Percentiles rank a stretch among this genome's conserved stretches.
These are phyloP conservation scores for Filobasidium floriforme DNA, from an alignment of 768 basidiomycete species.

Conservation along the genomic window DNA sequence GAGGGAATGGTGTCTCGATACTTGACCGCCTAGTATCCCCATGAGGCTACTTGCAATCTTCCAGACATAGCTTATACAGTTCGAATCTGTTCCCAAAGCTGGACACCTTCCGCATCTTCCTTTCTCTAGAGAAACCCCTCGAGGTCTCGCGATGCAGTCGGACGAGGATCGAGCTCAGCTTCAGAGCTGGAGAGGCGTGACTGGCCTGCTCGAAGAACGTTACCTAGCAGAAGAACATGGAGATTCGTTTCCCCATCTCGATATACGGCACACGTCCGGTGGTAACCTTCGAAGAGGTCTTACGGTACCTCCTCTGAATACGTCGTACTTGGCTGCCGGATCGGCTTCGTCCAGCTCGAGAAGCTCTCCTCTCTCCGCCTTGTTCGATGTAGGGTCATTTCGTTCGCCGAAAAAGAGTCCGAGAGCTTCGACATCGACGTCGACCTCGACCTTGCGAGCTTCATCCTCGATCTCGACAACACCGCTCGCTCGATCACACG, in stretches of 20 bases:
- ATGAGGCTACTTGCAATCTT: too few species aligned
- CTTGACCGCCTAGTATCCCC: too few species aligned
- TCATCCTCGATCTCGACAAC: neutral
- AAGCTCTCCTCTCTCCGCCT: too few species aligned
- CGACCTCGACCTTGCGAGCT: neutral
- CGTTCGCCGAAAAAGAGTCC: too few species aligned
- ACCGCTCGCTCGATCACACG: neutral
- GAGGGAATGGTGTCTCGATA: too few species aligned
- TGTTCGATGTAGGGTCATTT: too few species aligned
- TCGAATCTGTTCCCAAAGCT: too few species aligned
- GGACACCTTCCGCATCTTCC: too few species aligned
- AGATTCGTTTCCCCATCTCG: neutral
- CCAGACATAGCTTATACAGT: too few species aligned
- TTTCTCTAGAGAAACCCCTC: too few species aligned
- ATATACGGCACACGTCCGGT: neutral
- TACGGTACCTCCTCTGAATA: neutral
- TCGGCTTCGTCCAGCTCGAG: too few species aligned
- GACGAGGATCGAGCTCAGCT: neutral
- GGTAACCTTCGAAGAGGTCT: neutral
- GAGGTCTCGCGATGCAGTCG: too few species aligned
- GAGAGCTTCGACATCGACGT: neutral
- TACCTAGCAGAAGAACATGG: constrained; percentile 3
- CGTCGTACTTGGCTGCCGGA: neutral
- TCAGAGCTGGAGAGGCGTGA: constrained; percentile 4
- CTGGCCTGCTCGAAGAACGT: neutral